Percentiles rank a stretch among this genome's conserved stretches.
phyloP scores from a whole-genome alignment of 495 filamentous ascomycete species.

The Lophiotrema nucula region DNA sequence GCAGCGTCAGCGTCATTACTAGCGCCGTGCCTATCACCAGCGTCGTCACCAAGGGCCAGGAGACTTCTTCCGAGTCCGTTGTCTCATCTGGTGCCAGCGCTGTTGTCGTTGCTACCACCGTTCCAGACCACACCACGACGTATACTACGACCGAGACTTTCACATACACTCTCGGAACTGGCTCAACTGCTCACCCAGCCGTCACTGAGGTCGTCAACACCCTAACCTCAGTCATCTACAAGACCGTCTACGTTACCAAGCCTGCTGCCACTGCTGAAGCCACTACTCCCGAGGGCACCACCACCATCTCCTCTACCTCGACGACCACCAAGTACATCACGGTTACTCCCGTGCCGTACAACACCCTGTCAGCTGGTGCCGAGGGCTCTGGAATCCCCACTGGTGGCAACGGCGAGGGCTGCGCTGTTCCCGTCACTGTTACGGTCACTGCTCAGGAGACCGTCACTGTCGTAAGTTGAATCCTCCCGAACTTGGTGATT shows the following conservation, averaged over 20 bases:
- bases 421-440: slow-evolving; percentile 25
- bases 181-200: slow-evolving; percentile 20
- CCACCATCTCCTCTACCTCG: slow-evolving; percentile 16
- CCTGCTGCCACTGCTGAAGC: neutral
- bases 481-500: neutral
- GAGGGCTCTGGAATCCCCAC: neutral
- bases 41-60: slow-evolving; percentile 5
- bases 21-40: slow-evolving; percentile 18
- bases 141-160: slow-evolving; percentile 21
- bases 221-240: slow-evolving; percentile 22
- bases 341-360: neutral
- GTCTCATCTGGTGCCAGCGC: neutral
- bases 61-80: neutral
- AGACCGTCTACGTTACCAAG: slow-evolving; percentile 30
- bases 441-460: slow-evolving; percentile 33
- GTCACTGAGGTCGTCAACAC: slow-evolving; percentile 27
- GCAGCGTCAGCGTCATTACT: slow-evolving; percentile 5
- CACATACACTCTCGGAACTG: slow-evolving; percentile 29
- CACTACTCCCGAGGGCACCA: slow-evolving; percentile 5
- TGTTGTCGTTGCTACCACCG: neutral
- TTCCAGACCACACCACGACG: slow-evolving; percentile 5
- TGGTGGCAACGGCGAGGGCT: slow-evolving; percentile 12
- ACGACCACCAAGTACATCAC: slow-evolving; percentile 29
- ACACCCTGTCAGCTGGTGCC: neutral
- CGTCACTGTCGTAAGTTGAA: slow-evolving; percentile 29